Base-by-base conservation (phyloP, 768 basidiomycete genomes). In the Lyophyllum shimeji region DNA sequence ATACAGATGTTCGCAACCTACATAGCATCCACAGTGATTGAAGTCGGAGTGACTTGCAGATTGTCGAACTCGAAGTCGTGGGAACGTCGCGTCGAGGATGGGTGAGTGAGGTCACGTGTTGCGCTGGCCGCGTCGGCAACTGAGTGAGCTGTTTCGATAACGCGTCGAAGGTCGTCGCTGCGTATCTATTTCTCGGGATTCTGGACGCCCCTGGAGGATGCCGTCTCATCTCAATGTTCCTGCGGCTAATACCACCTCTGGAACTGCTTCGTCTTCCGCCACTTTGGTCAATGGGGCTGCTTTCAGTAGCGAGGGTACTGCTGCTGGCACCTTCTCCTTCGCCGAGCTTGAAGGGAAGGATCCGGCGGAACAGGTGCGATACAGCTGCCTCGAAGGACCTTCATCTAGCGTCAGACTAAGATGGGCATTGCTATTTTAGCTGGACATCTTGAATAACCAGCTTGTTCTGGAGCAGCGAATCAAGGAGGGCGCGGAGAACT, bases 401-500 rank as follows among this genome's bases (percentile, higher is more conserved):
- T 44, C 21, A 18, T 42, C 18, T 49, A 50, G 20, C 21, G 46
- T 3, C 25, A 39, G 3, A 15, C 47, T 31, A 40, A 37, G 3
- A 13, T 37, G 11, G 34, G 15, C 6, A 37, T 49, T 48, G 20
- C 42, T 42, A 34, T 58, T 31, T 50, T 15, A 93, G 93, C 71
- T 94, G 46, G 86, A 86, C 44, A 71, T 77, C 5, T 76, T 97
- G 18, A 82, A 83, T 48, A 80, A 78, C 52, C 84, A 86, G 64
- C 76, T 95, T 18, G 82, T 83, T 51, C 79, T 90, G 57, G 88
- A 95, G 72, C 84, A 83, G 58, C 80, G 89, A 52, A 93, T 97
- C 58, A 93, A 86, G 68, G 93, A 94, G 69, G 95, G 95, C 11
- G 95, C 95, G 0, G 93, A 95, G 75, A 94, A 90, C 62, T 79